Evolutionary conservation across 805 yeast genomes (phyloP).

Genomic region (Kuraishia borneana): DNA sequence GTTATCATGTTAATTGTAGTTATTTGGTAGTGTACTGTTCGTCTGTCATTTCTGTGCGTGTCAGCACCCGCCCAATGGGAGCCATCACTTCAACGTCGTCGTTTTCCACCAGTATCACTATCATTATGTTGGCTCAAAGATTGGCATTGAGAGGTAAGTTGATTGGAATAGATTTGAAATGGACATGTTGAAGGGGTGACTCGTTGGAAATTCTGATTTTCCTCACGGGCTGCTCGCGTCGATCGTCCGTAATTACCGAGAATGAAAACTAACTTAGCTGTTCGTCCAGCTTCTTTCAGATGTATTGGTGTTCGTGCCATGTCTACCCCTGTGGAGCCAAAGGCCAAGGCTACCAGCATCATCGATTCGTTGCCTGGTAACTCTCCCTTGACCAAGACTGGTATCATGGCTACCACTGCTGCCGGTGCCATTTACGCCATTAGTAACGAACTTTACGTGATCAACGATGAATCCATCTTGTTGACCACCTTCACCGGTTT

Average conservation of each 20-base stretch:
- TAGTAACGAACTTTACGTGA: constrained; percentile 83
- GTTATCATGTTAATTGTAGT: no score
- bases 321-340: constrained; percentile 73
- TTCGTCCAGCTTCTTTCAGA: background rate
- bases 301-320: constrained; percentile 53
- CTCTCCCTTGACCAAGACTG: constrained; percentile 81
- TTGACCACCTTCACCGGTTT: constrained; percentile 73
- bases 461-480: constrained; percentile 89
- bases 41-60: no score
- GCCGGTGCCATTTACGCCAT: constrained; percentile 93
- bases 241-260: background rate
- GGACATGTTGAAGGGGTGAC: no score
- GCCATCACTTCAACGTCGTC: no score
- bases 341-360: constrained; percentile 81
- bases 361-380: constrained; percentile 91
- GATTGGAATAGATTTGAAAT: no score
- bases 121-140: constrained; percentile 18
- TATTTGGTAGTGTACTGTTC: no score
- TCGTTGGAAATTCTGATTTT: background rate
- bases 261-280: background rate
- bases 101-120: no score
- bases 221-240: no score
- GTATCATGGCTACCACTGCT: constrained; percentile 86
- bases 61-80: no score
- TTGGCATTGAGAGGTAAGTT: constrained; percentile 18